These are phyloP conservation scores for Glebionis coronaria DNA, from an alignment of 129 eudicot species.

Conservation along the genomic window DNA sequence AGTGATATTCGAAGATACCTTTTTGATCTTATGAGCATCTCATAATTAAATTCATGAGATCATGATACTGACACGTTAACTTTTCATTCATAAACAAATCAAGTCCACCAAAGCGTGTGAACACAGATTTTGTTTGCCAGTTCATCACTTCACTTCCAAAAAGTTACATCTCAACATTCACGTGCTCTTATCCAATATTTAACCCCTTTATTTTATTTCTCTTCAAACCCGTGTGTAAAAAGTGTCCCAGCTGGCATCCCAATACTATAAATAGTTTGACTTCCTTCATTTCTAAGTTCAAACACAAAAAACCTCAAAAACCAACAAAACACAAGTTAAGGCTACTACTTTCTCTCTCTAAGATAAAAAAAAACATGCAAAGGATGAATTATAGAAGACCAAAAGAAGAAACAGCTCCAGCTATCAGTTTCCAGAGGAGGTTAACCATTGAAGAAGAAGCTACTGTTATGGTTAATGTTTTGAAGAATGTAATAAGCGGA, in stretches of 20 bases:
- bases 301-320: neutral
- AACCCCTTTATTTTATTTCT: constrained; percentile 1
- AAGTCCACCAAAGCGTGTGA: constrained; percentile 36
- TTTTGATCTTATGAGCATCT: no score
- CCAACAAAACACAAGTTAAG: neutral
- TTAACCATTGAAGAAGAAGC: constrained; percentile 54
- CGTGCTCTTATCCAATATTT: constrained; percentile 6
- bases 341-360: constrained; percentile 22
- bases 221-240: constrained; percentile 36
- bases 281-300: neutral
- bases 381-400: constrained; percentile 26
- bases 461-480: constrained; percentile 50
- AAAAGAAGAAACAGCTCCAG: constrained; percentile 4
- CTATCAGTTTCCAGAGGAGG: constrained; percentile 25
- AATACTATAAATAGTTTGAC: constrained; percentile 31
- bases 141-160: constrained; percentile 19
- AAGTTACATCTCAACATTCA: constrained; percentile 7
- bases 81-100: neutral
- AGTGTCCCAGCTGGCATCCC: constrained; percentile 47
- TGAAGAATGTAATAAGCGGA: constrained; percentile 56
- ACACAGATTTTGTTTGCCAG: constrained; percentile 15
- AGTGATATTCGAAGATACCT: no score
- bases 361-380: constrained; percentile 27
- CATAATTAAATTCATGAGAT: neutral
- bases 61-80: constrained; percentile 19